Percentiles rank a stretch among this genome's conserved stretches.
These are phyloP conservation scores for Vigna trinervia DNA, from an alignment of 306 rosid species.

Conservation along the genomic window DNA sequence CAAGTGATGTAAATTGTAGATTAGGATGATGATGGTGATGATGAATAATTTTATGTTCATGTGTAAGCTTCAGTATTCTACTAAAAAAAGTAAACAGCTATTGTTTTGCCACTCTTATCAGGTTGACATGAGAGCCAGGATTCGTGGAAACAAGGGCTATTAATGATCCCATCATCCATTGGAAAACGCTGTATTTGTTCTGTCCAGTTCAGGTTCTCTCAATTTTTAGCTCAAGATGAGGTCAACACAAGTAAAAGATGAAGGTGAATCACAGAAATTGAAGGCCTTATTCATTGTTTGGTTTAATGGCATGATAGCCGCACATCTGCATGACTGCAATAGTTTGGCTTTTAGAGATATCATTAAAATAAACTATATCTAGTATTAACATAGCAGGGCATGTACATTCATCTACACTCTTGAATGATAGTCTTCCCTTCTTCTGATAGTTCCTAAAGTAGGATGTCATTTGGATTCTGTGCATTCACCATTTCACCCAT, in stretches of 20 bases:
- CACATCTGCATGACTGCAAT: constrained; percentile 23
- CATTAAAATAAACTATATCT: background rate
- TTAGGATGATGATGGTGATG: background rate
- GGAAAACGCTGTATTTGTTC: constrained; percentile 20
- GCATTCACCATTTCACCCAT: too few species aligned
- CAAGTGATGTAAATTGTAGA: background rate
- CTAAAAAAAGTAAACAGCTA: constrained; percentile 25
- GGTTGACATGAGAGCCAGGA: constrained; percentile 69
- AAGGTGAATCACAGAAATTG: constrained; percentile 26
- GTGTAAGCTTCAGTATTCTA: constrained; percentile 18
- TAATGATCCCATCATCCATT: constrained; percentile 20
- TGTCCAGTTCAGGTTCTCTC: constrained; percentile 20
- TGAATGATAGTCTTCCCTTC: constrained; percentile 9
- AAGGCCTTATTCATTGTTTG: constrained; percentile 27
- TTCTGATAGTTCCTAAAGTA: background rate
- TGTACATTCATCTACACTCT: constrained; percentile 6
- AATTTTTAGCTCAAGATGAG: constrained; percentile 28
- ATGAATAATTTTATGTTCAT: constrained; percentile 16
- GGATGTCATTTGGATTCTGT: background rate
- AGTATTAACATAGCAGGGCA: background rate
- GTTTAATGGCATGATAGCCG: constrained; percentile 33
- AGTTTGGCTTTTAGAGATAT: constrained; percentile 22
- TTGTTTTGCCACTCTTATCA: constrained; percentile 33
- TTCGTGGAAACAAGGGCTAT: constrained; percentile 71
- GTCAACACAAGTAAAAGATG: constrained; percentile 26